A percentile compares a stretch with the other conserved stretches of the same genome.
These are phyloP conservation scores for Penicillium freii DNA, from an alignment of 2,329 filamentous ascomycete species.

Conservation along the genomic window DNA sequence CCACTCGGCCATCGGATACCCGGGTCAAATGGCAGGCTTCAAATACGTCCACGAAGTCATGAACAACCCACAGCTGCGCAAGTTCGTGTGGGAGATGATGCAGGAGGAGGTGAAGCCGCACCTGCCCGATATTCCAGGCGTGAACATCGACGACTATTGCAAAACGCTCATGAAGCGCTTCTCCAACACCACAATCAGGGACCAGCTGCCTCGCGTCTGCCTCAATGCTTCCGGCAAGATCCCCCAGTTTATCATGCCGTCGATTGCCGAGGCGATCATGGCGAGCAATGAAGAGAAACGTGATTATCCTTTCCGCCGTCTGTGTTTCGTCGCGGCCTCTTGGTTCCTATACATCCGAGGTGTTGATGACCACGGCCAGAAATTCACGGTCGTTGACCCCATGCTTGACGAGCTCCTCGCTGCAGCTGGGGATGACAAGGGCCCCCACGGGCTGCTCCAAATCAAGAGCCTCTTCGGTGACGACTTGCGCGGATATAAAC, in stretches of 20 bases:
- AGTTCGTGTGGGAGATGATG: conserved; percentile 56
- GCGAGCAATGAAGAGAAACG: neutral
- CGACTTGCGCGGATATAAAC: conserved; percentile 50
- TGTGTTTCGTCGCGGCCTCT: conserved; percentile 50
- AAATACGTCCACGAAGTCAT: conserved; percentile 57
- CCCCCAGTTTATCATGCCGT: conserved; percentile 46
- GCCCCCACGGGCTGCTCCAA: conserved; percentile 46
- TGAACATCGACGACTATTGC: conserved; percentile 54
- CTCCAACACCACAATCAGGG: conserved; percentile 57
- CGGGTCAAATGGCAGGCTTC: conserved; percentile 53
- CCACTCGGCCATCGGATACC: conserved; percentile 54
- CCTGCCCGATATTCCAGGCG: conserved; percentile 51
- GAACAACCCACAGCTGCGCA: conserved; percentile 48
- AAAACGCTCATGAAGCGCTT: conserved; percentile 55
- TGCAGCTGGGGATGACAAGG: conserved; percentile 47
- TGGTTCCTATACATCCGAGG: conserved; percentile 56
- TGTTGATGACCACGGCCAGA: conserved; percentile 50
- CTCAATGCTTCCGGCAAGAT: conserved; percentile 56
- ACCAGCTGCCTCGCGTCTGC: conserved; percentile 53
- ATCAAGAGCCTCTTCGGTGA: conserved; percentile 53
- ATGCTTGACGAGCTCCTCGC: conserved; percentile 51
- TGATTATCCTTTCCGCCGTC: conserved; percentile 37
- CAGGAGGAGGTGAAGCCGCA: conserved; percentile 55
- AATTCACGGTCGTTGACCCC: conserved; percentile 47
- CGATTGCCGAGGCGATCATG: conserved; percentile 41